Evolutionary conservation across 2,329 filamentous ascomycete genomes (phyloP).

Genomic region (Venturia oleaginea): DNA sequence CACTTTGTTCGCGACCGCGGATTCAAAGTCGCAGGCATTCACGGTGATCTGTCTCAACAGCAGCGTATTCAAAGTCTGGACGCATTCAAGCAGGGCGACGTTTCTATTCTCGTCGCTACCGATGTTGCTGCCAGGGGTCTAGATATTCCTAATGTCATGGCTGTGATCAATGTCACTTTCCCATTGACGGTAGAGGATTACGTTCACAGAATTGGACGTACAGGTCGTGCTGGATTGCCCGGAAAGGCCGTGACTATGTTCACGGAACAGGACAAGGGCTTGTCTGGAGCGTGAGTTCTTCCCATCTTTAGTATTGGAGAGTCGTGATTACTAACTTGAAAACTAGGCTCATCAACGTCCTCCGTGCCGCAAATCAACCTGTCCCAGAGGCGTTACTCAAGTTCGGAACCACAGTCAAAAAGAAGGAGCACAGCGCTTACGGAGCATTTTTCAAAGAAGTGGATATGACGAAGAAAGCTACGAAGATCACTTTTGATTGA

Average conservation of each 20-base stretch:
- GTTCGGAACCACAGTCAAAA: slow-evolving; percentile 97
- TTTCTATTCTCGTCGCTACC: slow-evolving; percentile 82
- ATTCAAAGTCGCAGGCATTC: slow-evolving; percentile 80
- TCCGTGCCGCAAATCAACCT: slow-evolving; percentile 83
- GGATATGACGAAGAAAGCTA: slow-evolving; percentile 71
- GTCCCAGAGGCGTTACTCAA: slow-evolving; percentile 88
- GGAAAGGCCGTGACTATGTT: slow-evolving; percentile 89
- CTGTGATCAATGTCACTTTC: slow-evolving; percentile 93
- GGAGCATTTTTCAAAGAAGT: slow-evolving; percentile 93
- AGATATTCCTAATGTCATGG: slow-evolving; percentile 90
- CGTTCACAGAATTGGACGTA: slow-evolving; percentile 90
- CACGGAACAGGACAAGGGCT: slow-evolving; percentile 86
- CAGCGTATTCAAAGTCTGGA: slow-evolving; percentile 81
- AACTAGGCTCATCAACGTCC: slow-evolving; percentile 75
- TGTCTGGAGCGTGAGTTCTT: slow-evolving; percentile 70
- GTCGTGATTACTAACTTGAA: background rate
- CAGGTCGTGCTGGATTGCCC: slow-evolving; percentile 82
- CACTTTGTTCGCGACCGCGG: slow-evolving; percentile 68
- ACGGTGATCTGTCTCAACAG: slow-evolving; percentile 84
- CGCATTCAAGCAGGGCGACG: slow-evolving; percentile 78
- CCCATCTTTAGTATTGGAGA: background rate
- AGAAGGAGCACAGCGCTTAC: slow-evolving; percentile 93
- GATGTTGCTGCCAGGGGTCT: slow-evolving; percentile 91
- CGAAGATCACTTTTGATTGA: slow-evolving; percentile 84
- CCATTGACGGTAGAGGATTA: slow-evolving; percentile 95